phyloP scores from a whole-genome alignment of 2,329 filamentous ascomycete genomes.

The Epichloe scottii region DNA sequence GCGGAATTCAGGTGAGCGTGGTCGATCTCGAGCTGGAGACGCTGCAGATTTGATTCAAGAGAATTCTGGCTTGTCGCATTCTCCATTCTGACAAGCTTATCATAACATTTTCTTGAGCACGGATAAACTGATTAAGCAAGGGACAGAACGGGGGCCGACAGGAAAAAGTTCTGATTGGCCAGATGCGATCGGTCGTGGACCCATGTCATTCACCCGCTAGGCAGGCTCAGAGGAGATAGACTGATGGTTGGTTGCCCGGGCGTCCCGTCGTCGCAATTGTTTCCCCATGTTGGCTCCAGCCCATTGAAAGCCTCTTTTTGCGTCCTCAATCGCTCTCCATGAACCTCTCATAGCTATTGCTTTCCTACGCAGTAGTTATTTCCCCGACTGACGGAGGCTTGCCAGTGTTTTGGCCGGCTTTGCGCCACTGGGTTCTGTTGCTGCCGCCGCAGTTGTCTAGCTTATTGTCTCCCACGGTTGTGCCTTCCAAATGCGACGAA shows the following conservation, averaged over 20 bases:
- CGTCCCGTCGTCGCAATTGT: background rate
- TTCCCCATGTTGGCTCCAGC: background rate
- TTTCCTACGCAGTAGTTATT: background rate
- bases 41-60: background rate
- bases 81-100: background rate
- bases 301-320: background rate
- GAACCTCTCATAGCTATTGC: background rate
- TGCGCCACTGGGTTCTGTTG: background rate
- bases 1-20: background rate
- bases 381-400: background rate
- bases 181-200: background rate
- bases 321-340: background rate
- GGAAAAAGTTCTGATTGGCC: constrained; percentile 13
- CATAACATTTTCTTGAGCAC: constrained; percentile 4
- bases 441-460: constrained; percentile 1
- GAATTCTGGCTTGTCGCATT: background rate
- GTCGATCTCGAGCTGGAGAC: background rate
- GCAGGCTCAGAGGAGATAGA: background rate
- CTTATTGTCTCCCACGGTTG: constrained; percentile 2
- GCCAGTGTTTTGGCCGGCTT: background rate
- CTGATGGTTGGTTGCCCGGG: background rate
- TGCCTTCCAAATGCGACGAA: constrained; percentile 15
- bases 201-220: background rate
- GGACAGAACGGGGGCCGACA: constrained; percentile 7
- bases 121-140: constrained; percentile 20